Evolutionary conservation across 2,329 filamentous ascomycete species (phyloP).

Genomic region (Venturia nashicola): DNA sequence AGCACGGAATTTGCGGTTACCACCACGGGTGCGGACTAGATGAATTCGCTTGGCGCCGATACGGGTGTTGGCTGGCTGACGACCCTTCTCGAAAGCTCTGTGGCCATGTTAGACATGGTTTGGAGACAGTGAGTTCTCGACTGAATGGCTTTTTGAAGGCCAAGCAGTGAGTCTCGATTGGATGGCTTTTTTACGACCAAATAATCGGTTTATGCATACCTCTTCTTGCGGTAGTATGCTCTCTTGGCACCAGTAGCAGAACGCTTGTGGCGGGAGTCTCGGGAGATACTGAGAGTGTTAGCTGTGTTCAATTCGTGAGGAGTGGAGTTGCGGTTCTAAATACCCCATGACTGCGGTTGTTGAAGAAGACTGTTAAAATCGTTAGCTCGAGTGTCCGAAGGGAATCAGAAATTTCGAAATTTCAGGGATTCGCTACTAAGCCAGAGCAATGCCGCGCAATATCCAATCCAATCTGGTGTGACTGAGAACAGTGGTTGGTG

Average conservation of each 20-base stretch:
- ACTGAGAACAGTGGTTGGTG: not conserved
- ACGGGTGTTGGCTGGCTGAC: constrained; percentile 98
- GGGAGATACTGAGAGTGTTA: constrained; percentile 69
- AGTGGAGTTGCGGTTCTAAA: constrained; percentile 15
- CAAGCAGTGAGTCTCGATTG: constrained; percentile 49
- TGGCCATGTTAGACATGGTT: constrained; percentile 39
- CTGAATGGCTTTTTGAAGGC: constrained; percentile 9
- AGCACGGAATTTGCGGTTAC: constrained; percentile 99
- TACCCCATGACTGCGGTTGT: constrained; percentile 41
- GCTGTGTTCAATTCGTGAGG: constrained; percentile 14
- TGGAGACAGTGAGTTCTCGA: not conserved
- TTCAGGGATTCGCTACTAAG: not conserved
- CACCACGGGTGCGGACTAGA: constrained; percentile 91
- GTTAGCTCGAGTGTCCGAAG: not conserved
- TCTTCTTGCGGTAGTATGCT: constrained; percentile 47
- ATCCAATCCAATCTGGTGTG: not conserved
- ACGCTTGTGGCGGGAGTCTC: constrained; percentile 99
- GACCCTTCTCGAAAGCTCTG: constrained; percentile 99
- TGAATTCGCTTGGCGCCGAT: constrained; percentile 95
- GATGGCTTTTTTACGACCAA: constrained; percentile 43
- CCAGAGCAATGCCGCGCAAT: constrained; percentile 1
- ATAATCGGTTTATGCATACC: constrained; percentile 44
- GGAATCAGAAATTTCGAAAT: no score
- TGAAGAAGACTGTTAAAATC: constrained; percentile 19
- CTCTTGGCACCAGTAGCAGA: constrained; percentile 93